Conservation (phyloP, 495 filamentous ascomycete genomes). For the Penicillium cinerascens region DNA sequence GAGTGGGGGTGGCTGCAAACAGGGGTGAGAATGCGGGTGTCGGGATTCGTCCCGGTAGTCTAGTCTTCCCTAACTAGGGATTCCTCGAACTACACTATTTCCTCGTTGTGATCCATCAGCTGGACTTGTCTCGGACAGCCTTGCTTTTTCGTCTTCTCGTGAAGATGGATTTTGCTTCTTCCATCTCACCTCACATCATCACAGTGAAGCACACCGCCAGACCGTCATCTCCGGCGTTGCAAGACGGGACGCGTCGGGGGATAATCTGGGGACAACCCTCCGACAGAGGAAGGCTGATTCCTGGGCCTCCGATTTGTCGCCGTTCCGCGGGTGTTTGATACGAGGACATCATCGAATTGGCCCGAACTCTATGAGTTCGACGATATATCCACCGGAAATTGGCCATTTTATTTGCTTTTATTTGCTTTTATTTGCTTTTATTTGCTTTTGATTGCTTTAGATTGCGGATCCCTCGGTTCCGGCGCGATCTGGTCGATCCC, state of each 20-base stretch:
- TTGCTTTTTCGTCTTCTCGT: slow-evolving; percentile 1
- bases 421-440: background rate
- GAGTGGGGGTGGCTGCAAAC: slow-evolving; percentile 13
- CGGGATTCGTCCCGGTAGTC: background rate
- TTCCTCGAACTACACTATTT: too few relatives aligned
- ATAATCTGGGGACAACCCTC: slow-evolving; percentile 6
- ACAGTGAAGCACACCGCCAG: background rate
- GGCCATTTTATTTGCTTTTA: background rate
- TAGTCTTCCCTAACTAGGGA: too few relatives aligned
- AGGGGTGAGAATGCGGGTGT: slow-evolving; percentile 10
- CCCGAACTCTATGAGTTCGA: background rate
- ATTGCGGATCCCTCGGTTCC: slow-evolving; percentile 1
- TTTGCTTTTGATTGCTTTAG: background rate
- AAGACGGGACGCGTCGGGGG: background rate
- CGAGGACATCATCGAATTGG: background rate
- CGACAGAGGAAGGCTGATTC: slow-evolving; percentile 4
- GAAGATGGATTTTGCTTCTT: background rate
- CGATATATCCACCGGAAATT: background rate
- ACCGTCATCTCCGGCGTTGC: background rate
- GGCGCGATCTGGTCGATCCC: background rate
- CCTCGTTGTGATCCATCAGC: slow-evolving; percentile 13
- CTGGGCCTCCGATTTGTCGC: slow-evolving; percentile 22
- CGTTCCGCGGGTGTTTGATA: background rate
- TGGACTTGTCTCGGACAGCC: slow-evolving; percentile 2
- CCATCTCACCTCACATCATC: background rate